phyloP scores from a whole-genome alignment of 2,329 filamentous ascomycete species.

The Lachnellula subtilissima region DNA sequence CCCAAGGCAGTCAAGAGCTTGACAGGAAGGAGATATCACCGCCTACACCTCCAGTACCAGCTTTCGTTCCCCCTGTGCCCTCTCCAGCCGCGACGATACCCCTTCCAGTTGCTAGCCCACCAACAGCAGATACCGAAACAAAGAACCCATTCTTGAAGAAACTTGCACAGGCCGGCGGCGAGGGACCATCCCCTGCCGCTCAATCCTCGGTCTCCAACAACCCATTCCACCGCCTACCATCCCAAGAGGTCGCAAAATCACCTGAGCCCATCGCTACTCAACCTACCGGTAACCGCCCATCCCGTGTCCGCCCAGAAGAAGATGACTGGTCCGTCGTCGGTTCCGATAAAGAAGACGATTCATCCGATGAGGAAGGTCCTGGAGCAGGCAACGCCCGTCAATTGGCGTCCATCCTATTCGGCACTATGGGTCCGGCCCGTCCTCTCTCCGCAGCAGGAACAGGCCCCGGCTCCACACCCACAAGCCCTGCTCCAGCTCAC shows the following conservation, averaged over 20 bases:
- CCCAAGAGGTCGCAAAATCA: constrained; percentile 48
- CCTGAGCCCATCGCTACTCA: constrained; percentile 38
- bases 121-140: constrained; percentile 63
- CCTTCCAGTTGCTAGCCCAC: constrained; percentile 23
- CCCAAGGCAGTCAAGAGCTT: constrained; percentile 48
- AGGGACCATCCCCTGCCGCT: constrained; percentile 38
- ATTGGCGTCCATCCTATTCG: constrained; percentile 90
- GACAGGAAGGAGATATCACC: constrained; percentile 49
- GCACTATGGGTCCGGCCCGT: constrained; percentile 91
- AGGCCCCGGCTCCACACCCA: constrained; percentile 46
- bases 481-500: constrained; percentile 35
- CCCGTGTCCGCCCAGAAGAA: constrained; percentile 55
- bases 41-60: constrained; percentile 50
- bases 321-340: constrained; percentile 82
- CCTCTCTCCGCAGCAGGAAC: constrained; percentile 79
- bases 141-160: constrained; percentile 95
- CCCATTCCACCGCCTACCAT: constrained; percentile 84
- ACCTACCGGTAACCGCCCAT: constrained; percentile 42
- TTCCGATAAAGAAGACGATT: constrained; percentile 70
- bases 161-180: constrained; percentile 61
- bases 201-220: constrained; percentile 73
- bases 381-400: constrained; percentile 83
- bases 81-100: constrained; percentile 33
- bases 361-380: constrained; percentile 69
- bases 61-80: constrained; percentile 45